Conservation (phyloP, 140 eudicot species). For the Bidens hawaiensis region DNA sequence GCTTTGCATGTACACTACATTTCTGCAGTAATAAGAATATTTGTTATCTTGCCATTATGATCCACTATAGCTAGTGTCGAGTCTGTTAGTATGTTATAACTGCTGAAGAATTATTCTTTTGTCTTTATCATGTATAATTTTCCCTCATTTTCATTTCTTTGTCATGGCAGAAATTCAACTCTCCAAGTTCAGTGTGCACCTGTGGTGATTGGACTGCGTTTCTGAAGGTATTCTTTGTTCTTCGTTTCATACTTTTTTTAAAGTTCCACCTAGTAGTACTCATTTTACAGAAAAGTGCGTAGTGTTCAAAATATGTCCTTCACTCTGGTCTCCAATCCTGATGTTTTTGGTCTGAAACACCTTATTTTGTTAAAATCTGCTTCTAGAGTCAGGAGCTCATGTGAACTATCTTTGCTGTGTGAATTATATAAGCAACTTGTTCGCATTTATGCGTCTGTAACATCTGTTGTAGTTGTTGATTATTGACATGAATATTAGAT, state of each 20-base stretch:
- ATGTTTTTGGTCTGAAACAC: not conserved
- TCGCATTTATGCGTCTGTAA: conserved; percentile 10
- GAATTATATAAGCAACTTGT: not conserved
- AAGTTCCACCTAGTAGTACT: not conserved
- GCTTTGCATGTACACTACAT: not conserved
- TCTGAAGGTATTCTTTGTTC: conserved; percentile 55
- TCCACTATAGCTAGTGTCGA: not conserved
- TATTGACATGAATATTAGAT: conserved; percentile 9
- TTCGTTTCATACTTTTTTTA: not conserved
- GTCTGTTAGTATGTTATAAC: not conserved
- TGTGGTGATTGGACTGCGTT: conserved; percentile 82
- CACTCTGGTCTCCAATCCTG: not conserved
- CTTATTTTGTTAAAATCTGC: not conserved
- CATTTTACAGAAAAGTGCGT: not conserved
- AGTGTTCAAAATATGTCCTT: not conserved
- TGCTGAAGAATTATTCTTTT: not conserved
- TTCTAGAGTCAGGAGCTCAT: not conserved
- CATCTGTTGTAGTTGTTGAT: conserved; percentile 13
- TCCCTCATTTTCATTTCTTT: conserved; percentile 12
- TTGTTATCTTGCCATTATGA: not conserved
- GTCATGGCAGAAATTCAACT: conserved; percentile 75
- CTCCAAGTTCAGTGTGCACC: conserved; percentile 88
- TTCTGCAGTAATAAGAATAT: not conserved
- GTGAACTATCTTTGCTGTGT: not conserved
- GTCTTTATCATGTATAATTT: conserved; percentile 13